Evolutionary conservation across 2,329 filamentous ascomycete species (phyloP), one percentile per base, ranked within the genome.

Genomic region (Ceratocystis harringtonii): DNA sequence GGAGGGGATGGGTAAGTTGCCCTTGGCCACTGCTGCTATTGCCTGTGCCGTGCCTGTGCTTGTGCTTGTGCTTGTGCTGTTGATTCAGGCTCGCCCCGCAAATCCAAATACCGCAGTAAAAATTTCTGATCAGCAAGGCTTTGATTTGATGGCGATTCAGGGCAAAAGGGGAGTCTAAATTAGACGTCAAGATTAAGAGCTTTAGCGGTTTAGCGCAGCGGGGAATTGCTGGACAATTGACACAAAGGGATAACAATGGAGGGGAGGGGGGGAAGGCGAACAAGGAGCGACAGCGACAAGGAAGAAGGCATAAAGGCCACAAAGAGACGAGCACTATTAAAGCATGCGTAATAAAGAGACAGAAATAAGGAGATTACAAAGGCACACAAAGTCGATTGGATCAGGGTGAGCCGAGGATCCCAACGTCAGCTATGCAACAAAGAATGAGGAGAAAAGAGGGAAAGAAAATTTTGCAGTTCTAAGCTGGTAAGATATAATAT

Each of bases 211-310:
- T 52, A 58, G 55, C 32, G 28, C 19, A 58, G 55, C 25, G 55
- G 55, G 28, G 28, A 36, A 58, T 58, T 36, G 10, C 55, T 58
- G 55, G 55, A 58, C 55, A 58, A 58, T 58, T 58, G 55, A 36
- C 28, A 44, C n/a, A 61, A 61, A 44, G 58, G 58, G 58, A 61
- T 5, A 28, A 61, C 32, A 44, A 61, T 41, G 58, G 41, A 28
- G 36, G 41, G 58, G 32, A 15, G n/a, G 28, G n/a, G 28, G 55
- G 57, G 19, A 41, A 44, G 41, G 58, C 32, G 17, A 44, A 25
- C 32, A 28, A 61, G 41, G 58, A 43, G 32, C 32, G 19, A 43
- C 58, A 61, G 32, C 32, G 19, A 43, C 58, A 61, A 12, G 58
- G 41, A 61, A 44, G 41, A 28, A 25, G 58, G 30, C 36, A 43